Conservation (phyloP, 495 filamentous ascomycete genomes). For the Gamarada debralockiae region DNA sequence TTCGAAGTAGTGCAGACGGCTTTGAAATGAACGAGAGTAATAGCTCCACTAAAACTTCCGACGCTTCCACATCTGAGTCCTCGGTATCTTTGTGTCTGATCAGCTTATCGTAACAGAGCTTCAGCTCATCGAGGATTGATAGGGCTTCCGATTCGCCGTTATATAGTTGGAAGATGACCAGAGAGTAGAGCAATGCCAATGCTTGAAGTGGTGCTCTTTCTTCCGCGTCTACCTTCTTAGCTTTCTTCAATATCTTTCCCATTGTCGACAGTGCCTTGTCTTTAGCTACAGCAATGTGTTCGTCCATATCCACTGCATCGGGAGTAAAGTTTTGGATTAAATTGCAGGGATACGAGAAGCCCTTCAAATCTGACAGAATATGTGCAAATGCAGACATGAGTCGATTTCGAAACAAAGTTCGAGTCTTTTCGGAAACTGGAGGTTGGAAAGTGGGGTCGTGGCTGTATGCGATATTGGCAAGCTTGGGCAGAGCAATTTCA, state of each 20-base stretch:
- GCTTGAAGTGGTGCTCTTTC: constrained; percentile 46
- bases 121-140: constrained; percentile 68
- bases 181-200: constrained; percentile 78
- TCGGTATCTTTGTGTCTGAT: constrained; percentile 46
- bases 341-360: constrained; percentile 45
- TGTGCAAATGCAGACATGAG: constrained; percentile 61
- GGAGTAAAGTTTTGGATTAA: constrained; percentile 42
- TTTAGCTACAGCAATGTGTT: constrained; percentile 53
- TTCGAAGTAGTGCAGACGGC: constrained; percentile 77
- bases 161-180: constrained; percentile 84
- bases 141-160: constrained; percentile 82
- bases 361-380: constrained; percentile 59
- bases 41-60: constrained; percentile 80
- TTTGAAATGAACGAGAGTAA: constrained; percentile 83
- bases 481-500: constrained; percentile 35
- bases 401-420: constrained; percentile 63
- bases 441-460: constrained; percentile 38
- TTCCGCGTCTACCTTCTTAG: constrained; percentile 34
- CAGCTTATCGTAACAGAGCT: constrained; percentile 64
- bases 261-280: constrained; percentile 61
- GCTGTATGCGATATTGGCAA: constrained; percentile 48
- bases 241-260: constrained; percentile 61
- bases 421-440: constrained; percentile 52
- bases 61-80: constrained; percentile 50
- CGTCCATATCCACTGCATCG: constrained; percentile 58